Conservation (phyloP, 2,329 filamentous ascomycete species). For the Massarina eburnea region DNA sequence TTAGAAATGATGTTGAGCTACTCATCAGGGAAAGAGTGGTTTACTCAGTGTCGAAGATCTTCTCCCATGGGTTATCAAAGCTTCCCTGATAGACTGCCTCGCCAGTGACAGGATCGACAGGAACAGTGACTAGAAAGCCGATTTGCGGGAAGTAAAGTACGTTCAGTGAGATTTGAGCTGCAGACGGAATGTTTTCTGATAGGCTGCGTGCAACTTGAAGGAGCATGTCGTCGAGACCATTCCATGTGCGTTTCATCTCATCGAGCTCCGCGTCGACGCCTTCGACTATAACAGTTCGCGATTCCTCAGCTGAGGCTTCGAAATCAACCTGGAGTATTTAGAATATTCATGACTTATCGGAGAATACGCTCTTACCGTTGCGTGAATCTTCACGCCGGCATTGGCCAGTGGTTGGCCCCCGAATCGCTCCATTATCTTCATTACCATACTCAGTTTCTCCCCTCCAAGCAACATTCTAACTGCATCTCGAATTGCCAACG, state of each 20-base stretch:
- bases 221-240: slow-evolving; percentile 74
- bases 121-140: slow-evolving; percentile 81
- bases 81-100: slow-evolving; percentile 65
- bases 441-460: slow-evolving; percentile 55
- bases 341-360: not conserved
- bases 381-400: slow-evolving; percentile 70
- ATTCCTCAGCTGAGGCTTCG: slow-evolving; percentile 69
- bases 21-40: not conserved
- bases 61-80: slow-evolving; percentile 68
- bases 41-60: slow-evolving; percentile 69
- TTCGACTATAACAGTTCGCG: slow-evolving; percentile 70
- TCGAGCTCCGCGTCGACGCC: slow-evolving; percentile 78
- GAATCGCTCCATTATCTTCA: slow-evolving; percentile 63
- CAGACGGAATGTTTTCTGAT: slow-evolving; percentile 62
- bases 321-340: slow-evolving; percentile 66
- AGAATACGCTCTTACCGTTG: slow-evolving; percentile 51
- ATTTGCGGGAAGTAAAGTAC: slow-evolving; percentile 91
- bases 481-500: slow-evolving; percentile 68
- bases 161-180: slow-evolving; percentile 59
- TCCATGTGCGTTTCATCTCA: slow-evolving; percentile 72
- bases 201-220: slow-evolving; percentile 68
- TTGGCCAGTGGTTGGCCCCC: slow-evolving; percentile 61
- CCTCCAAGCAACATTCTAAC: slow-evolving; percentile 60
- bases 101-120: slow-evolving; percentile 60
- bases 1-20: not conserved